Evolutionary conservation across 805 yeast species (phyloP).

Genomic region (Blastobotrys terrestris): DNA sequence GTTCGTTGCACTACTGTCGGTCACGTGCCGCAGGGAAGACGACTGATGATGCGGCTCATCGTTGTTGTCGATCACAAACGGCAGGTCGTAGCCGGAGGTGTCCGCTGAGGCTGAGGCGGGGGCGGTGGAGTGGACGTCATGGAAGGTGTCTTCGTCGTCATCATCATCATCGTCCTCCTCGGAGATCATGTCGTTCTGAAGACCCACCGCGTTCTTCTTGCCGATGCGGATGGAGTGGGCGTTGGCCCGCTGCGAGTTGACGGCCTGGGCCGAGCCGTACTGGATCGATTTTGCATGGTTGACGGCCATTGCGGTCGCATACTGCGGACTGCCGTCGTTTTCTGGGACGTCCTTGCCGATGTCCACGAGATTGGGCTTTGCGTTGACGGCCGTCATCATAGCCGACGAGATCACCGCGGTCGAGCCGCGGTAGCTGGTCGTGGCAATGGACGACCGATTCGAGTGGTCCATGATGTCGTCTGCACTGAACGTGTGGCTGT

Average conservation of each 20-base stretch:
- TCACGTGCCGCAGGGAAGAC: not conserved
- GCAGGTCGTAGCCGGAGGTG: conserved; percentile 17
- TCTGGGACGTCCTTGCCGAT: conserved; percentile 23
- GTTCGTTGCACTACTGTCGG: not conserved
- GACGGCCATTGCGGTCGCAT: conserved; percentile 27
- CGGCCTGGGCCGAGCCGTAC: conserved; percentile 6
- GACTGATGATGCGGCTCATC: not conserved
- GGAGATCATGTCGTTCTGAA: conserved; percentile 21
- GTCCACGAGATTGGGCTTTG: conserved; percentile 64
- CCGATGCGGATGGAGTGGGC: conserved; percentile 32
- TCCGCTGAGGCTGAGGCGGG: not conserved
- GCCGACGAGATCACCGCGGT: conserved; percentile 40
- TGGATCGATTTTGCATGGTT: conserved; percentile 28
- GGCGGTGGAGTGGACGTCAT: not conserved
- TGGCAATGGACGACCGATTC: conserved; percentile 33
- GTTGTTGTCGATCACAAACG: conserved; percentile 12
- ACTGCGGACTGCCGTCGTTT: not conserved
- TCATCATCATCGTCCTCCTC: conserved; percentile 21
- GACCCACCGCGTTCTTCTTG: conserved; percentile 14
- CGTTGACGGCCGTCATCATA: conserved; percentile 63
- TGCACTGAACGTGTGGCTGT: conserved; percentile 20
- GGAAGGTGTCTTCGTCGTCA: conserved; percentile 3
- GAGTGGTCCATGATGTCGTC: conserved; percentile 23
- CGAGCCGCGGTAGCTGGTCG: conserved; percentile 36
- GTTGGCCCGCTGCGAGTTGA: conserved; percentile 14